A percentile compares a stretch with the other conserved stretches of the same genome.
Conservation (phyloP, 2,329 filamentous ascomycete species). For the Arthrobotrys entomopaga region DNA sequence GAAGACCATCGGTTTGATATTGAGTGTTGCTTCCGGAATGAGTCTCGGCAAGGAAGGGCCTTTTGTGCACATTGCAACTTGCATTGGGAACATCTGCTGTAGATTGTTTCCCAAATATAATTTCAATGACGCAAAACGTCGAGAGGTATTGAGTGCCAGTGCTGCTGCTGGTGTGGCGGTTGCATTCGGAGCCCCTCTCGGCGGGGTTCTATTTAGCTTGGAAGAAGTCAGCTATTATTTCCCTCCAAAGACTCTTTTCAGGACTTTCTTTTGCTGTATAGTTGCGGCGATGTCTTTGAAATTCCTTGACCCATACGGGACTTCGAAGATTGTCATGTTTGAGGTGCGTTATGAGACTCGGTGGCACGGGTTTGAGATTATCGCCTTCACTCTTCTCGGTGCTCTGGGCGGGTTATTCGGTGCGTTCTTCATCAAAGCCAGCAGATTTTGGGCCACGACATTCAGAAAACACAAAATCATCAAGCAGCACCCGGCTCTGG, state of each 20-base stretch:
- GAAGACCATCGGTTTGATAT: slow-evolving; percentile 82
- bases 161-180: slow-evolving; percentile 92
- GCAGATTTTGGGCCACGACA: slow-evolving; percentile 84
- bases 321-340: slow-evolving; percentile 95
- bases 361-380: slow-evolving; percentile 93
- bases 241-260: slow-evolving; percentile 93
- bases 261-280: slow-evolving; percentile 98
- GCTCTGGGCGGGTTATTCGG: slow-evolving; percentile 84
- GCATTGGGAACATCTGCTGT: slow-evolving; percentile 93
- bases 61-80: slow-evolving; percentile 96
- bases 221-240: slow-evolving; percentile 98
- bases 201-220: slow-evolving; percentile 89
- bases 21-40: slow-evolving; percentile 91
- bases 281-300: slow-evolving; percentile 88
- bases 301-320: slow-evolving; percentile 95
- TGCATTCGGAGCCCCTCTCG: slow-evolving; percentile 89
- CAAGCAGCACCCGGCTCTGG: slow-evolving; percentile 83
- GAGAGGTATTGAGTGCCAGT: slow-evolving; percentile 91
- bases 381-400: slow-evolving; percentile 85
- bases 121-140: slow-evolving; percentile 87
- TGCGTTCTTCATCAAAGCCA: slow-evolving; percentile 96
- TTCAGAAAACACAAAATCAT: slow-evolving; percentile 84
- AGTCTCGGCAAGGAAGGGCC: slow-evolving; percentile 94
- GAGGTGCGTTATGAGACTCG: slow-evolving; percentile 89
- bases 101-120: slow-evolving; percentile 95